Evolutionary conservation across 306 rosid species (phyloP), one percentile per base, ranked within the genome.

Genomic region (Gastrolobium villosum): DNA sequence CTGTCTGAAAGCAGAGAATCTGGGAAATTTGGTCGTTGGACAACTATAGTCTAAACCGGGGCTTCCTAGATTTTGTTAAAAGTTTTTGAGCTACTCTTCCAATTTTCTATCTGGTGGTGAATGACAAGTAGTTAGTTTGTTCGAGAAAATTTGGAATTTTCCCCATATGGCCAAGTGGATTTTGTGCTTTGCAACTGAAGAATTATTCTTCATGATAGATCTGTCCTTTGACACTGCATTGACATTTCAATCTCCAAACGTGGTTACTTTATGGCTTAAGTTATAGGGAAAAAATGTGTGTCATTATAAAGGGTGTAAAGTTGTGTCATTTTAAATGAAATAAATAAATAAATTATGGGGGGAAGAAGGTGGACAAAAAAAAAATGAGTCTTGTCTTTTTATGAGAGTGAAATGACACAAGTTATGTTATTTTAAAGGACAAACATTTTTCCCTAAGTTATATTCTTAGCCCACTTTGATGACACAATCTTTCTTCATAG

Each of bases 11-110:
- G 60, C 48, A 44, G 20, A 82, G 68, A n/a, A 31, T 60, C 10
- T 61, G 65, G 28, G 30, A 65, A 32, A 45, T 79, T 82, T 80
- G 71, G 8, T 49, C 13, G 72, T n/a, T 53, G 65, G 45, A 66
- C 15, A 41, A 75, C 77, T 20, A 41, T 20, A 54, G 34, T 65
- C 43, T 72, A 75, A 30, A 30, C 82, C 7, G 10, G 40, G 86
- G 52, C 30, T 54, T 57, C 50, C 72, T 34, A 49, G 44, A 53
- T 72, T 45, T 73, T 39, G 40, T 2, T 43, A 39, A 13, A 28
- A 59, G 4, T 35, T 5, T 1, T 14, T 26, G 15, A 65, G 43
- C n/a, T 31, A 49, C 26, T 13, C 31, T 43, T 20, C 60, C 55
- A 6, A 75, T 68, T 56, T 80, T 52, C 48, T 14, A 55, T 56